Evolutionary conservation across 257 asterid species (phyloP), one percentile per base, ranked within the genome.

Genomic region (Catharanthus roseus): DNA sequence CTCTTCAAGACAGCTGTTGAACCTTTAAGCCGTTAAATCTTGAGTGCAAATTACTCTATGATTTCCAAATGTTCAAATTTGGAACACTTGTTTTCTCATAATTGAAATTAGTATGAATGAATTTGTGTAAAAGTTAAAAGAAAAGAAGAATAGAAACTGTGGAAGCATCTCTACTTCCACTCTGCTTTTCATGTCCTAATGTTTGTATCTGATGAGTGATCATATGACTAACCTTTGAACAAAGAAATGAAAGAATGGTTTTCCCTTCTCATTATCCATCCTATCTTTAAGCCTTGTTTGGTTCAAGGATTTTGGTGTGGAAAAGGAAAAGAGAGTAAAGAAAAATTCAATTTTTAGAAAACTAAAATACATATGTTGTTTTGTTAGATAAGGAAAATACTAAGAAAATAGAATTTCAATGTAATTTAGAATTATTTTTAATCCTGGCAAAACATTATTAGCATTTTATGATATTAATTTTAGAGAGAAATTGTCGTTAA

Each of bases 1-100:
- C 90, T 92, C 74, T 92, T 92, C 85, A 89, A 84, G 89, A 89
- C 96, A 62, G 91, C 87, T 0, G 95, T 91, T 23, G 82, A 89
- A 77, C 96, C 96, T 65, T 70, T 89, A 78, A 83, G 81, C 71
- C 77, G 67, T 80, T 85, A 33, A 69, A 11, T 13, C 18, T 29
- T 21, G 10, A 11, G 4, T 50, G 61, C 10, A 69, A 33, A 53
- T 50, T 54, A 64, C 26, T 63, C 51, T 45, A 0, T 10, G 4
- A 21, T 57, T 55, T 29, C 58, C n/a, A 12, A 16, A 29, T 28
- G 6, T 53, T 6, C 1, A 23, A 55, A 9, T 57, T 29, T 57
- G 64, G 64, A 28, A 28, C 6, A 12, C 10, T 54, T 24, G 16
- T 8, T 54, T 54, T 54, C 51, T 45, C 10, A 2, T 45, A 45